Evolutionary conservation across 352 stramenopile species (phyloP).

Genomic region (Hyaloperonospora brassicae): DNA sequence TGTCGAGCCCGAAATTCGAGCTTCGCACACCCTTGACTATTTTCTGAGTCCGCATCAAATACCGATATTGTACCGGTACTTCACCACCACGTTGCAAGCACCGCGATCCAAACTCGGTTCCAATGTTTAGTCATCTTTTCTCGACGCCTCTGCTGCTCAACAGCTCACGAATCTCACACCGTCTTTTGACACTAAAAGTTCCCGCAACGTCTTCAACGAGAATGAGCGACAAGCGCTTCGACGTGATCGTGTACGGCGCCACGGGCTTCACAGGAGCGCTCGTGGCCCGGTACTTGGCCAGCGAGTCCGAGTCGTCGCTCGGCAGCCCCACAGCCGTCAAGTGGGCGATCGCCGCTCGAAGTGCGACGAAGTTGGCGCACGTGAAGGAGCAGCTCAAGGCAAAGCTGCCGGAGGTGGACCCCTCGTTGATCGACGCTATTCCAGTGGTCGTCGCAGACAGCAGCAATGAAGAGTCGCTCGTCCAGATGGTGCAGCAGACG

Average conservation of each 20-base stretch:
- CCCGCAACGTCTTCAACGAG: no score
- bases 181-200: no score
- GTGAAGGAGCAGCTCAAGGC: constrained; percentile 47
- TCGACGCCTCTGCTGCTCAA: no score
- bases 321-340: constrained; percentile 35
- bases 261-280: constrained; percentile 86
- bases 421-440: constrained; percentile 38
- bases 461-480: constrained; percentile 47
- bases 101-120: no score
- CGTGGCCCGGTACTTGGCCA: constrained; percentile 57
- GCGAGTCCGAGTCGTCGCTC: constrained; percentile 31
- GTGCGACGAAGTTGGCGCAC: constrained; percentile 56
- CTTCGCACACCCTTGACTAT: no score
- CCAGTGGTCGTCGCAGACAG: constrained; percentile 49
- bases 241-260: constrained; percentile 80
- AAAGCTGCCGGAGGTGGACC: constrained; percentile 30
- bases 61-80: no score
- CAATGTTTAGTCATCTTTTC: no score
- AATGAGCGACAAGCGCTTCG: constrained; percentile 31
- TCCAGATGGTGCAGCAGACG: constrained; percentile 69
- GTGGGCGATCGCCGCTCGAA: constrained; percentile 86
- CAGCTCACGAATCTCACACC: no score
- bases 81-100: no score
- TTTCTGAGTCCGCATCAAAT: no score
- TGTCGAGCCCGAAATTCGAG: no score